A percentile compares a stretch with the other conserved stretches of the same genome.
Conservation (phyloP, 2,329 filamentous ascomycete genomes). For the Neopestalotiopsis sp. region DNA sequence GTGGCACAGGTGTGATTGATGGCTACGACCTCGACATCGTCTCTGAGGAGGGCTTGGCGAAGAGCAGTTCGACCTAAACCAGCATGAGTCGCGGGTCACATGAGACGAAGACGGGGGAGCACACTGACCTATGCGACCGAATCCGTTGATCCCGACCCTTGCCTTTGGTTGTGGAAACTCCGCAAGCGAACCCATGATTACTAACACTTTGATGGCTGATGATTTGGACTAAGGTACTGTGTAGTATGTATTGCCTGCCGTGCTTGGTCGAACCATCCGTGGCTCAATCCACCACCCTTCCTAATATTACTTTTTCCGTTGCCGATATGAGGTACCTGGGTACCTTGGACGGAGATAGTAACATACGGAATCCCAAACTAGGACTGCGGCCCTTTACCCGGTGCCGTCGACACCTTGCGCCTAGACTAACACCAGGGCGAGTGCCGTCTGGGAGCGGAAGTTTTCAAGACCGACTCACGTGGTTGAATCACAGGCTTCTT, state of each 20-base stretch:
- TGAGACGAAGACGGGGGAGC: not conserved
- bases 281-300: not conserved
- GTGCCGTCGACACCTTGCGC: not conserved
- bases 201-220: not conserved
- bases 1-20: conserved; percentile 3
- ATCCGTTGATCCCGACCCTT: not conserved
- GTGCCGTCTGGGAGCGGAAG: not conserved
- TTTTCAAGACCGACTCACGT: not conserved
- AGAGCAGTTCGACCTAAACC: not conserved
- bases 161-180: not conserved
- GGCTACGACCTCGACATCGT: not conserved
- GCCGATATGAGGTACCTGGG: not conserved
- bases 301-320: not conserved
- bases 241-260: not conserved
- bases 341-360: not conserved
- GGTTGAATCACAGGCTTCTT: not conserved
- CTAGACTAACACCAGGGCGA: not conserved
- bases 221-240: not conserved
- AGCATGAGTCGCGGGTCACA: not conserved
- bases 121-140: not conserved
- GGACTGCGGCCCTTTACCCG: not conserved
- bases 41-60: not conserved
- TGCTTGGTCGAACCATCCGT: not conserved
- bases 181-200: not conserved
- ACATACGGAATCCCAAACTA: not conserved